Base-by-base conservation (phyloP, 169 alveolate genomes). In the Cryptosporidium ubiquitum region DNA sequence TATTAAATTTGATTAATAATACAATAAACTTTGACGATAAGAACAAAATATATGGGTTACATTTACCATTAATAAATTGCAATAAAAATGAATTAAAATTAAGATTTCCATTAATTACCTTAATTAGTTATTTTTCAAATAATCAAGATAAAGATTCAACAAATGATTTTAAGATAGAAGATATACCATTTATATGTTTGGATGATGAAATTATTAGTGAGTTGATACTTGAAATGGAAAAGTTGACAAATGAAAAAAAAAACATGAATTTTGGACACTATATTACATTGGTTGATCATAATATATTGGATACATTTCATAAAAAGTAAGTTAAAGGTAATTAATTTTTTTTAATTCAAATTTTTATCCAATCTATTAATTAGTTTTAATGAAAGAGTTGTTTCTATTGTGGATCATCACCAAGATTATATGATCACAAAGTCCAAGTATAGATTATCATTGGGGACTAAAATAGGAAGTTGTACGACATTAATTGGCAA, bases 391-490 rank as follows among this genome's bases (percentile, higher is more conserved):
- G 58, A 23, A 5, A 79, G 64, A 39, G 61, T 79, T 2, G 75
- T 58, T 39, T 61, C 68, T 42, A 64, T 79, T 57, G 68, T 79
- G 29, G 89, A 79, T 42, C 89, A 79, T 47, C 89, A 79, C 37
- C 61, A 79, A 20, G 89, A 79, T 29, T 31, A 39, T 7, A 40
- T 58, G 29, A 47, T 29, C 20, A 79, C 75, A 23, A 26, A 39
- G 35, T 40, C 89, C 4, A 64, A 16, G 5, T 42, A 37, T 33
- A 79, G 75, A 42, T 39, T 79, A 33, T 79, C 89, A 26, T 16
- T 40, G 26, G 89, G 89, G 6, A 58, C 89, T 44, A 40, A 29
- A 5, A 64, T 79, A 40, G 89, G 89, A 58, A 79, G 89, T 33
- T 79, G 89, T 33, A 61, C 89, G 39, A 79, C 69, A 23, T 40